phyloP scores from a whole-genome alignment of 1,284 basidiomycete species.

The Ceratobasidium sp. region DNA sequence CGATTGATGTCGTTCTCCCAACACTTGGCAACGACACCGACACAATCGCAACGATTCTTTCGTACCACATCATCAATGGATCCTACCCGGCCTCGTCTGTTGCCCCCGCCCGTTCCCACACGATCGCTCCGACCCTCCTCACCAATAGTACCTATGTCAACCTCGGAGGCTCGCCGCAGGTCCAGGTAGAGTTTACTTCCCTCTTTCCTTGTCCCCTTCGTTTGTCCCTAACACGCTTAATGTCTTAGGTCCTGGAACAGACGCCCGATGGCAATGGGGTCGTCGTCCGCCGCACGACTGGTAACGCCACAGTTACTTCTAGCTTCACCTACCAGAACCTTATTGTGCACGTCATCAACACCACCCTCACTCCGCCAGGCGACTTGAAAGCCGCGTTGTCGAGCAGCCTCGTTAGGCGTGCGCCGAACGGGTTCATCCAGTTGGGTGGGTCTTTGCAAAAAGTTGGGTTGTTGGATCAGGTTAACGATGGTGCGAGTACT shows the following conservation, averaged over 20 bases:
- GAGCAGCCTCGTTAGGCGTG: slow-evolving; percentile 53
- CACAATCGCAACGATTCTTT: slow-evolving; percentile 43
- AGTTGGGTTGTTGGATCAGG: slow-evolving; percentile 5
- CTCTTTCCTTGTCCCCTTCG: slow-evolving; percentile 51
- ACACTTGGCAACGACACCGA: slow-evolving; percentile 14
- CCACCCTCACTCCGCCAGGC: slow-evolving; percentile 54
- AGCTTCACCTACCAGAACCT: slow-evolving; percentile 55
- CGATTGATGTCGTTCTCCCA: slow-evolving; percentile 55
- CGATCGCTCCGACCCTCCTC: slow-evolving; percentile 41
- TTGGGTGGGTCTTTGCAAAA: slow-evolving; percentile 34
- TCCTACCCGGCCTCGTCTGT: slow-evolving; percentile 53
- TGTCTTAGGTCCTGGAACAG: slow-evolving; percentile 46
- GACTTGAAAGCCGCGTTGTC: slow-evolving; percentile 54
- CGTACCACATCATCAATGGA: slow-evolving; percentile 57
- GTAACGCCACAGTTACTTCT: slow-evolving; percentile 53
- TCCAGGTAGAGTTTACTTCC: slow-evolving; percentile 50
- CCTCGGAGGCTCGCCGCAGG: slow-evolving; percentile 54
- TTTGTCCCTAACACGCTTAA: slow-evolving; percentile 48
- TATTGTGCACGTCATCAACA: slow-evolving; percentile 55
- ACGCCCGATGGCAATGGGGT: slow-evolving; percentile 22
- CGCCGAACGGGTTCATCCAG: slow-evolving; percentile 21
- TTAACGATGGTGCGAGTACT: slow-evolving; percentile 7
- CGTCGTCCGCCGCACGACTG: slow-evolving; percentile 51
- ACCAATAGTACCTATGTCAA: slow-evolving; percentile 54
- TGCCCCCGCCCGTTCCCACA: slow-evolving; percentile 33